Conservation (phyloP, 345 rosid genomes). For the Nephelium lappaceum region DNA sequence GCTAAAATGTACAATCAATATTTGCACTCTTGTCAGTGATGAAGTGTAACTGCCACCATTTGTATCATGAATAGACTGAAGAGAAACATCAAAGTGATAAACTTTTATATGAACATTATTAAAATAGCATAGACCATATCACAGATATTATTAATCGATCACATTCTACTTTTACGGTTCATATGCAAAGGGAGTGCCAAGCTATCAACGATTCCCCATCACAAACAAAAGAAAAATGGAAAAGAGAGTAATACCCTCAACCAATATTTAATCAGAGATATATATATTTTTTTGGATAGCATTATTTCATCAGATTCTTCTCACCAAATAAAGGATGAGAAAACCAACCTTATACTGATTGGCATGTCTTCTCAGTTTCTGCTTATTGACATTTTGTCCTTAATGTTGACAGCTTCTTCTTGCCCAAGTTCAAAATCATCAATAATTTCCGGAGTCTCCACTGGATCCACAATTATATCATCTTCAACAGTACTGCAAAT, state of each 20-base stretch:
- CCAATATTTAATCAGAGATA: not conserved
- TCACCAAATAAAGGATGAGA: not conserved
- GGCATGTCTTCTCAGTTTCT: slow-evolving; percentile 67
- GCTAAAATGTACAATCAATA: not conserved
- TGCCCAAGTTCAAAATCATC: slow-evolving; percentile 95
- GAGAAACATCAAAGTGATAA: not conserved
- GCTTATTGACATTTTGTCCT: slow-evolving; percentile 84
- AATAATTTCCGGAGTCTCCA: slow-evolving; percentile 73
- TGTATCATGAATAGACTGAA: not conserved
- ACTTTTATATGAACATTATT: not conserved
- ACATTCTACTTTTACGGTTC: not conserved
- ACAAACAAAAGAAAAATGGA: not conserved
- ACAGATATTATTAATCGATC: not conserved
- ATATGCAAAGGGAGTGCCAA: not conserved
- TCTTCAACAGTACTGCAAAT: slow-evolving; percentile 75
- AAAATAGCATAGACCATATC: not conserved
- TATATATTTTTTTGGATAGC: no score
- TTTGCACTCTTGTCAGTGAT: no score
- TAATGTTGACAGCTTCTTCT: slow-evolving; percentile 80
- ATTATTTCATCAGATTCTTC: not conserved
- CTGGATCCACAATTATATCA: slow-evolving; percentile 82
- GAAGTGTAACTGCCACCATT: not conserved
- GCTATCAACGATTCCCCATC: not conserved
- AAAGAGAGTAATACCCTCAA: not conserved
- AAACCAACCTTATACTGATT: slow-evolving; percentile 72